phyloP scores from a whole-genome alignment of 1,284 basidiomycete species.

The Moesziomyces sp. region DNA sequence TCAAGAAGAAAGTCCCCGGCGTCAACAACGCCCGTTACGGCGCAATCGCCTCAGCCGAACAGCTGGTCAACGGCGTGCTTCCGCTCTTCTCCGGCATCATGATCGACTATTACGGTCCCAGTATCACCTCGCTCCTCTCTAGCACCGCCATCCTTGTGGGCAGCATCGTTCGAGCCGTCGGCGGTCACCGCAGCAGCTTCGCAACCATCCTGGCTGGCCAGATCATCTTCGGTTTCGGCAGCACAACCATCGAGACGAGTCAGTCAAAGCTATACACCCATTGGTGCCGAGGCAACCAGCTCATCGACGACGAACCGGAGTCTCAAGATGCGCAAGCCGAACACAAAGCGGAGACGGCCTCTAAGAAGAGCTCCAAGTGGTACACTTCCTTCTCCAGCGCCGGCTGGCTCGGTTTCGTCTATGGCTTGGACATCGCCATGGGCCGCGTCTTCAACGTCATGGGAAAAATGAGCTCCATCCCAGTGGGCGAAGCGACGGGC shows the following conservation, averaged over 20 bases:
- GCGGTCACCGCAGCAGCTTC: constrained; percentile 38
- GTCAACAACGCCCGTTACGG: constrained; percentile 75
- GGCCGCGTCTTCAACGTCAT: constrained; percentile 54
- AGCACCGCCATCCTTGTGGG: constrained; percentile 66
- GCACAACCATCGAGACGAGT: constrained; percentile 64
- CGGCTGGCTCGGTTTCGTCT: constrained; percentile 49
- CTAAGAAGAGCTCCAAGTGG: constrained; percentile 3
- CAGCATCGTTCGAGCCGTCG: constrained; percentile 61
- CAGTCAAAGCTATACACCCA: constrained; percentile 64
- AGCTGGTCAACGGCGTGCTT: constrained; percentile 70
- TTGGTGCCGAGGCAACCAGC: constrained; percentile 21
- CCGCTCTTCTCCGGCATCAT: constrained; percentile 70
- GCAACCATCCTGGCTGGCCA: constrained; percentile 56
- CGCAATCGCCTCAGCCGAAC: constrained; percentile 68
- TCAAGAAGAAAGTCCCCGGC: constrained; percentile 53
- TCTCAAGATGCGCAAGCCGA: no score
- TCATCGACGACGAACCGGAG: not conserved
- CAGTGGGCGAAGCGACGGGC: constrained; percentile 67
- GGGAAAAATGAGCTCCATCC: constrained; percentile 64
- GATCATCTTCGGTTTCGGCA: constrained; percentile 58
- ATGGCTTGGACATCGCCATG: constrained; percentile 66
- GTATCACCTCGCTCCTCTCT: constrained; percentile 54
- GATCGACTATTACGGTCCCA: constrained; percentile 69
- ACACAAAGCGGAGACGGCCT: not conserved
- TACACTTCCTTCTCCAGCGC: constrained; percentile 12